Evolutionary conservation across 2,329 filamentous ascomycete genomes (phyloP).

Genomic region (Balansia obtecta): DNA sequence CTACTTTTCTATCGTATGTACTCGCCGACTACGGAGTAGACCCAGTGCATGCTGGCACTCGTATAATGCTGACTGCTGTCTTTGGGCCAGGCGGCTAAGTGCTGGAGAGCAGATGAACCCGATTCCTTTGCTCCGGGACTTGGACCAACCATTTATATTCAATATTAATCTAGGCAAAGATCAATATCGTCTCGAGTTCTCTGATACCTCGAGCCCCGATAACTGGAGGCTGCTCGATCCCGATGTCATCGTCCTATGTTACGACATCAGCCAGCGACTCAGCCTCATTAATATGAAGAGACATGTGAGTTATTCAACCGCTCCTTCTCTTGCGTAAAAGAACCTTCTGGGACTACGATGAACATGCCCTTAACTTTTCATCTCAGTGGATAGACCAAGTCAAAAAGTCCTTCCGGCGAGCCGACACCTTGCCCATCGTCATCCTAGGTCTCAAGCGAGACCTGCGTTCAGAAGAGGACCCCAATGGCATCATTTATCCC

Average conservation of each 20-base stretch:
- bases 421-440: slow-evolving; percentile 39
- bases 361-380: neutral
- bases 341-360: slow-evolving; percentile 3
- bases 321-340: slow-evolving; percentile 2
- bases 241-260: slow-evolving; percentile 47
- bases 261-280: slow-evolving; percentile 46
- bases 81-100: slow-evolving; percentile 36
- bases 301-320: slow-evolving; percentile 28
- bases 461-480: slow-evolving; percentile 42
- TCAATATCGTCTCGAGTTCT: slow-evolving; percentile 44
- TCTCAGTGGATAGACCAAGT: slow-evolving; percentile 46
- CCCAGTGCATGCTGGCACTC: neutral
- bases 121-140: slow-evolving; percentile 40
- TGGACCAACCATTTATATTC: slow-evolving; percentile 49
- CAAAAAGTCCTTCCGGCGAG: slow-evolving; percentile 32
- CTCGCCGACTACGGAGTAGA: too few species aligned
- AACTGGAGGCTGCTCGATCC: slow-evolving; percentile 47
- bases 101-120: slow-evolving; percentile 27
- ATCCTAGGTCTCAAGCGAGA: slow-evolving; percentile 50
- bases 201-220: slow-evolving; percentile 45
- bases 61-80: slow-evolving; percentile 1
- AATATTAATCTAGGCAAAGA: slow-evolving; percentile 30
- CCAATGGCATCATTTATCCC: slow-evolving; percentile 48
- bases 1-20: slow-evolving; percentile 48
- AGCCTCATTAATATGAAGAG: slow-evolving; percentile 46